Base-by-base conservation (phyloP, 2,329 filamentous ascomycete species). In the Botrytis galanthina region DNA sequence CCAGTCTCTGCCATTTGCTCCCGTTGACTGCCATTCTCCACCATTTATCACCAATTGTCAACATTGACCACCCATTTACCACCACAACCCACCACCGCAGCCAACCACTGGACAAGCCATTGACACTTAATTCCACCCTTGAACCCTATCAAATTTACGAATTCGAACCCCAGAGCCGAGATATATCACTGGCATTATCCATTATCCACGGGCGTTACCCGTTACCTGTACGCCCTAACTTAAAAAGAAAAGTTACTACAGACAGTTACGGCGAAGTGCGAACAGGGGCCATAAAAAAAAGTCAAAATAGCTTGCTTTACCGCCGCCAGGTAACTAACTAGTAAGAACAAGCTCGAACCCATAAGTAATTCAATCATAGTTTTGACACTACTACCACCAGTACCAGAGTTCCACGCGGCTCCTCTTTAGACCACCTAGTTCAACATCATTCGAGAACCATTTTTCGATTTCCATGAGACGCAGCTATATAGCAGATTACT, bases 261-360 rank as follows among this genome's bases (percentile, higher is more conserved):
- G 35, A 42, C 10, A 68, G 35, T 48, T 57, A 68, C 48, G 51
- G 64, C 64, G 48, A 39, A 68, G 35, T 35, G 42, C 48, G 37
- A 72, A 72, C 46, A 51, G 37, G 61, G 61, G 44, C 61, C 60
- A 35, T 42, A n/a, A n/a, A 57, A 72, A 67, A 72, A 71, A 67
- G 70, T 67, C 61, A 57, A 72, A 72, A 59, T 54, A 51, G 20
- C 46, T 42, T 72, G 20, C 46, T 42, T 67, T 72, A 72, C 70
- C 70, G 70, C 70, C n/a, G 46, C 8, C 61, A 67, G 61, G 48
- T 62, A 67, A 57, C 60, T 42, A 51, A 66, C 60, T 42, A 63
- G 35, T 51, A 64, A 44, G 54, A 63, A 62, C 29, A 44, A 63
- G 59, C 67, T 44, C 37, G 20, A 57, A 46, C n/a, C 51, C 29